phyloP scores from a whole-genome alignment of 805 yeast species.

The Kuraishia capsulata region DNA sequence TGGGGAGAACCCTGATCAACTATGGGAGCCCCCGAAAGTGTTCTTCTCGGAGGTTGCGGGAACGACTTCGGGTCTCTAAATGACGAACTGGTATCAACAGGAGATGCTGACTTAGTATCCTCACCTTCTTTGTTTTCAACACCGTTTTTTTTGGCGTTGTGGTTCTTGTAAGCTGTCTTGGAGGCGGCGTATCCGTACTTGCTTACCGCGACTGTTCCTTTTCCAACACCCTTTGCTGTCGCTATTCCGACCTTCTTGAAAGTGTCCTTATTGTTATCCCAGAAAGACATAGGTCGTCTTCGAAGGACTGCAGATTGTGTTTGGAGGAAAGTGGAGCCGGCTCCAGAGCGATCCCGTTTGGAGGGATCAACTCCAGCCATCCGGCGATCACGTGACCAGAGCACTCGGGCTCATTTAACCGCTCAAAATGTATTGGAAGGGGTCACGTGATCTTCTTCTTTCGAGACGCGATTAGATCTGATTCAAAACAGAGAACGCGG shows the following conservation, averaged over 20 bases:
- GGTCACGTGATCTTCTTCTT: no score
- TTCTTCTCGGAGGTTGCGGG: neutral
- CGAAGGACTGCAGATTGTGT: no score
- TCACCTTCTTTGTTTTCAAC: conserved; percentile 4
- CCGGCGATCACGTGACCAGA: no score
- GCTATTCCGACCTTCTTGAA: conserved; percentile 41
- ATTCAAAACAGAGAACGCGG: no score
- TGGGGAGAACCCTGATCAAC: no score
- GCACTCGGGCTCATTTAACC: no score
- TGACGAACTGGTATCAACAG: neutral
- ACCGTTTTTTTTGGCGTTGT: conserved; percentile 16
- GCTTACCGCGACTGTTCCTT: conserved; percentile 36
- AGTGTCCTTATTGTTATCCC: conserved; percentile 44
- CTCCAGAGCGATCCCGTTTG: no score
- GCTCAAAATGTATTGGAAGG: no score
- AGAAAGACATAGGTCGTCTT: conserved; percentile 31
- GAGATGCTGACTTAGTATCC: conserved; percentile 1
- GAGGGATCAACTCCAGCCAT: no score
- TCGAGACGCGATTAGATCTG: no score
- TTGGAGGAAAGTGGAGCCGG: no score
- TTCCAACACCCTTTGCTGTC: conserved; percentile 41
- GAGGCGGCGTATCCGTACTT: conserved; percentile 39
- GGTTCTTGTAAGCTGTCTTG: conserved; percentile 37
- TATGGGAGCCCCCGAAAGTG: neutral
- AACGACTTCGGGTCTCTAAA: neutral